A percentile compares a stretch with the other conserved stretches of the same genome.
Conservation (phyloP, 805 yeast genomes). For the Lipomyces kockii region DNA sequence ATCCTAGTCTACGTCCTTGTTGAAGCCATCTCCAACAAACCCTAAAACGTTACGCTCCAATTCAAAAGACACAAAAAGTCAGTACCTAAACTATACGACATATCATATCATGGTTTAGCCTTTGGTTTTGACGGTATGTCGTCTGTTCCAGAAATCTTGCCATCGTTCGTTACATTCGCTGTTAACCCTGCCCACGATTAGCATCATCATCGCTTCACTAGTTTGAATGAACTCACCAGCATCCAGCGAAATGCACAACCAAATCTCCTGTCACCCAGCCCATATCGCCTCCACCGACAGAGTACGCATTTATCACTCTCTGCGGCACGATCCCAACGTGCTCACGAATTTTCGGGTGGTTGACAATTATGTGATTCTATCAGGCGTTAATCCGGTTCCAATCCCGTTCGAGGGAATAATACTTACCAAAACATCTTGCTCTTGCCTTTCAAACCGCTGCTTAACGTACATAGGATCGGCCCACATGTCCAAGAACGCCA, state of each 20-base stretch:
- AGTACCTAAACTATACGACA: not conserved
- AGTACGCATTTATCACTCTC: constrained; percentile 33
- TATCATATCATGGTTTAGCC: not conserved
- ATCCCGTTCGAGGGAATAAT: not conserved
- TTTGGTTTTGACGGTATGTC: not conserved
- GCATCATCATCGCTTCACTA: not conserved
- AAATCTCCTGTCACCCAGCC: constrained; percentile 35
- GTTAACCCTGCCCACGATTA: constrained; percentile 15
- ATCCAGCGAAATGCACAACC: constrained; percentile 37
- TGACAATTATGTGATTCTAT: constrained; percentile 54
- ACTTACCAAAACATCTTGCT: constrained; percentile 69
- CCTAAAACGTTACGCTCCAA: not conserved
- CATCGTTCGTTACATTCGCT: constrained; percentile 27
- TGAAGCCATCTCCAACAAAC: not conserved
- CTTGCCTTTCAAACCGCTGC: constrained; percentile 79
- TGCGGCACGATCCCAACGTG: constrained; percentile 32
- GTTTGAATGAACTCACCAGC: constrained; percentile 22
- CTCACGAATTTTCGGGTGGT: constrained; percentile 21
- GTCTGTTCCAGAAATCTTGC: constrained; percentile 31
- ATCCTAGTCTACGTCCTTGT: too few species aligned
- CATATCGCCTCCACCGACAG: constrained; percentile 25
- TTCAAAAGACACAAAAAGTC: not conserved
- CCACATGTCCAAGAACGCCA: constrained; percentile 72
- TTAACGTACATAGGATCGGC: constrained; percentile 80
- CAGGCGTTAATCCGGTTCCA: not conserved